Percentiles rank a stretch among this genome's conserved stretches.
These are phyloP conservation scores for Casuarina cunninghamiana DNA, from an alignment of 306 rosid genomes.

Conservation along the genomic window DNA sequence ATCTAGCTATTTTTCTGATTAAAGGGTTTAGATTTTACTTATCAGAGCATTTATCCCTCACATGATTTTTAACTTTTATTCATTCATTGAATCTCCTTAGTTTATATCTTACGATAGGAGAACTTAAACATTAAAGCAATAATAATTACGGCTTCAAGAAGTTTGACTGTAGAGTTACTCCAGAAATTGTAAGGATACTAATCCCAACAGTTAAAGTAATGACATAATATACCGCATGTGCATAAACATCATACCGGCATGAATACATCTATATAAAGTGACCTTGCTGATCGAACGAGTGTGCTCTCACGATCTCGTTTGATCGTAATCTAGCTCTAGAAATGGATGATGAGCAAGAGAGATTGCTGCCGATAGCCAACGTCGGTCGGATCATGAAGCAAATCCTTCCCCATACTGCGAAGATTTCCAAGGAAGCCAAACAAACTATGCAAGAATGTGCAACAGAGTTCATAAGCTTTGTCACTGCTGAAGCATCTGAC, in stretches of 20 bases:
- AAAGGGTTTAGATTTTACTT: too few species aligned
- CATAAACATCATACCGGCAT: background rate
- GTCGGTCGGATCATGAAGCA: conserved; percentile 84
- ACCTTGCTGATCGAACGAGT: background rate
- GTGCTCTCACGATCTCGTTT: background rate
- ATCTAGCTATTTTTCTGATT: too few species aligned
- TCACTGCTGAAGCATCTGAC: conserved; percentile 79
- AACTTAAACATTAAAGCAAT: too few species aligned
- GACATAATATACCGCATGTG: background rate
- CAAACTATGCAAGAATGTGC: conserved; percentile 84
- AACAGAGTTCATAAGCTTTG: conserved; percentile 85
- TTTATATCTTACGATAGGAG: too few species aligned
- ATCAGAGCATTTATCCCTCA: too few species aligned
- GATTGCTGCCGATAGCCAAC: conserved; percentile 70
- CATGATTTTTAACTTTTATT: too few species aligned
- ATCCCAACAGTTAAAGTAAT: too few species aligned
- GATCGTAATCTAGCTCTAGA: background rate
- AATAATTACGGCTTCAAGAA: too few species aligned
- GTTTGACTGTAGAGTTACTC: too few species aligned
- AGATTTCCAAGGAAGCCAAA: conserved; percentile 77
- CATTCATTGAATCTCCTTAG: too few species aligned
- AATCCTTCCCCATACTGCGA: conserved; percentile 59
- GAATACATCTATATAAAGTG: background rate
- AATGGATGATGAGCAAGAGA: conserved; percentile 65
- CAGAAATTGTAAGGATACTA: too few species aligned